Percentiles rank a stretch among this genome's conserved stretches.
Conservation (phyloP, 2,329 filamentous ascomycete genomes). For the Pyrenophora teres region DNA sequence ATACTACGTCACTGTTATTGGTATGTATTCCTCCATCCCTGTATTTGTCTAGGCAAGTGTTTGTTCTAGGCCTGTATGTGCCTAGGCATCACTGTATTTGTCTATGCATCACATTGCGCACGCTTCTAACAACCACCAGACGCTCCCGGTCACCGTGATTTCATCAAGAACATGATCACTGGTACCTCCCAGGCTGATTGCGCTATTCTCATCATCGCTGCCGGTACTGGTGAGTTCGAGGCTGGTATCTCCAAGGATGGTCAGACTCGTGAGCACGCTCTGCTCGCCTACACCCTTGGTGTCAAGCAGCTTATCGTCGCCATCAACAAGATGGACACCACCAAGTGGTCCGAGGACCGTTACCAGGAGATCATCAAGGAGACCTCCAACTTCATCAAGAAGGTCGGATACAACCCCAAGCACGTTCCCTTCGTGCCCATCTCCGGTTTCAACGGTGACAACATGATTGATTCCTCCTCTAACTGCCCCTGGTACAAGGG, state of each 20-base stretch:
- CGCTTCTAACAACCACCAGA: slow-evolving; percentile 46
- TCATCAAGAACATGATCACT: slow-evolving; percentile 99
- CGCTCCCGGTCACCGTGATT: slow-evolving; percentile 99
- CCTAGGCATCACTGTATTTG: too few relatives aligned
- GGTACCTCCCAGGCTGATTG: slow-evolving; percentile 99
- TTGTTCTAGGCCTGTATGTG: not conserved
- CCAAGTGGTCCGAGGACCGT: slow-evolving; percentile 96
- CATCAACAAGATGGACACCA: slow-evolving; percentile 99
- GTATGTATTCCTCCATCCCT: slow-evolving; percentile 53
- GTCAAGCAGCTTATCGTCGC: slow-evolving; percentile 99
- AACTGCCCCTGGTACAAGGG: slow-evolving; percentile 99
- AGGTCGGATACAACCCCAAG: slow-evolving; percentile 99
- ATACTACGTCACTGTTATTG: slow-evolving; percentile 98
- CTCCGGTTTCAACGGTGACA: slow-evolving; percentile 99
- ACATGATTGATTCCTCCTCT: slow-evolving; percentile 89
- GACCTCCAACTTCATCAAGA: slow-evolving; percentile 99
- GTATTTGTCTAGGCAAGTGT: not conserved
- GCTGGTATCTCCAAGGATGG: slow-evolving; percentile 99
- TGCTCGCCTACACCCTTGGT: slow-evolving; percentile 99
- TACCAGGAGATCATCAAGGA: slow-evolving; percentile 99
- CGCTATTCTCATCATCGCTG: slow-evolving; percentile 99
- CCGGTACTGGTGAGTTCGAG: slow-evolving; percentile 99
- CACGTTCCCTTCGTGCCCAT: slow-evolving; percentile 97
- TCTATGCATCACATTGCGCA: slow-evolving; percentile 1
- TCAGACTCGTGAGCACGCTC: slow-evolving; percentile 99